phyloP scores from a whole-genome alignment of 192 early-diverging fungal genomes.

The Chytriomyces hyalinus region DNA sequence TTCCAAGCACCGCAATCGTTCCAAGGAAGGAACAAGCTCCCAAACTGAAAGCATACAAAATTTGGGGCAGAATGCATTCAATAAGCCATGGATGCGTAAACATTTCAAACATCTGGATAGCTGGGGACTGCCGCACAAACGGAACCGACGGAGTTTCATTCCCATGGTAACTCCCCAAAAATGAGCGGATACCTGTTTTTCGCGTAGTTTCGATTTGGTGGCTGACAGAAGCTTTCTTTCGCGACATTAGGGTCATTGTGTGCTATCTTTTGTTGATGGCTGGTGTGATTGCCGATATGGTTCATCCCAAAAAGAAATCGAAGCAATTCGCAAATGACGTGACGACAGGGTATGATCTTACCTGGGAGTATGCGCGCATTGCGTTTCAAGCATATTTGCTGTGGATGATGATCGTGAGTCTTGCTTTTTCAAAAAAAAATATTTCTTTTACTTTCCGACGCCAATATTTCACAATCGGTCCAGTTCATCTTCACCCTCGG shows the following conservation, averaged over 20 bases:
- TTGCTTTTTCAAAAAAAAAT: too few species aligned
- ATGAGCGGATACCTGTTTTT: neutral
- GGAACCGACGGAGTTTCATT: conserved; percentile 26
- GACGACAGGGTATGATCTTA: neutral
- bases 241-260: too few species aligned
- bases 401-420: neutral
- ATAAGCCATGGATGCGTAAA: neutral
- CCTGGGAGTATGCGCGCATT: neutral
- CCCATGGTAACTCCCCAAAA: conserved; percentile 5
- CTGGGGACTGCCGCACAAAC: neutral
- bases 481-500: conserved; percentile 1
- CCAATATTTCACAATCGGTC: too few species aligned
- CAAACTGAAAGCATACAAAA: neutral
- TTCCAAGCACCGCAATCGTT: conserved; percentile 10
- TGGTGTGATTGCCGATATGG: too few species aligned
- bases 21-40: conserved; percentile 4
- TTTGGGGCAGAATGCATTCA: neutral
- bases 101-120: conserved; percentile 22
- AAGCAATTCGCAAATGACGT: neutral
- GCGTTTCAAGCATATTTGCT: neutral
- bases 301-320: too few species aligned
- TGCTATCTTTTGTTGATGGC: too few species aligned
- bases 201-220: neutral
- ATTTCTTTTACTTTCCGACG: too few species aligned
- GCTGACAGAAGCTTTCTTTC: too few species aligned